Conservation (phyloP, 2,329 filamentous ascomycete species). For the Aspergillus proliferans region DNA sequence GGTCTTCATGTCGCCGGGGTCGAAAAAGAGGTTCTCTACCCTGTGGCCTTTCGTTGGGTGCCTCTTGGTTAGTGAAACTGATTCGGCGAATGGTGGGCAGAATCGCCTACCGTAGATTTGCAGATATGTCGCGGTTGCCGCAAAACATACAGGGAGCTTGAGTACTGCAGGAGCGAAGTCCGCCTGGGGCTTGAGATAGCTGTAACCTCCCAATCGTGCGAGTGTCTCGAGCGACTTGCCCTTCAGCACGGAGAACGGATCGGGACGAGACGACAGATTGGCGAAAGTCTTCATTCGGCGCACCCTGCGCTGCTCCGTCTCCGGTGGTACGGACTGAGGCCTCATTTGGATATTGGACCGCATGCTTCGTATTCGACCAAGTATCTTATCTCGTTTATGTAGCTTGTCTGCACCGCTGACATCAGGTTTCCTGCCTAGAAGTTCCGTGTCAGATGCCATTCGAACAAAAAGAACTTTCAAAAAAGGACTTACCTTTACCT, state of each 20-base stretch:
- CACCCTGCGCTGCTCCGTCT: constrained; percentile 14
- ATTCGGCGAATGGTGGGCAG: background rate
- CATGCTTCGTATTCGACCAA: constrained; percentile 29
- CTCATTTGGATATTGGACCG: constrained; percentile 27
- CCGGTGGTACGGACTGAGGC: constrained; percentile 9
- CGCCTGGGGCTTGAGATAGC: constrained; percentile 30
- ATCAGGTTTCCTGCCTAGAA: constrained; percentile 2
- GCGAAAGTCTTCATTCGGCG: constrained; percentile 37
- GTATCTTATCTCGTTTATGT: constrained; percentile 13
- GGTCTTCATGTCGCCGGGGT: constrained; percentile 28
- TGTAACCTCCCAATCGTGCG: constrained; percentile 38
- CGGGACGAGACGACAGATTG: constrained; percentile 20
- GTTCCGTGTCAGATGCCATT: background rate
- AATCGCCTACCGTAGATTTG: constrained; percentile 27
- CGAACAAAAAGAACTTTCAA: background rate
- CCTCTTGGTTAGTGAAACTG: constrained; percentile 1
- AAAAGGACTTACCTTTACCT: background rate
- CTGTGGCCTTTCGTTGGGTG: constrained; percentile 19
- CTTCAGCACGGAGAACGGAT: constrained; percentile 27
- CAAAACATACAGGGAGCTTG: constrained; percentile 39
- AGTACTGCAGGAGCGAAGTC: constrained; percentile 34
- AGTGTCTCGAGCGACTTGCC: constrained; percentile 36
- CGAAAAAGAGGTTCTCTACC: constrained; percentile 28
- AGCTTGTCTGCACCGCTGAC: constrained; percentile 2
- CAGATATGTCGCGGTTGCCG: constrained; percentile 34